Evolutionary conservation across 2,329 filamentous ascomycete genomes (phyloP).

Genomic region (Botrytis elliptica): DNA sequence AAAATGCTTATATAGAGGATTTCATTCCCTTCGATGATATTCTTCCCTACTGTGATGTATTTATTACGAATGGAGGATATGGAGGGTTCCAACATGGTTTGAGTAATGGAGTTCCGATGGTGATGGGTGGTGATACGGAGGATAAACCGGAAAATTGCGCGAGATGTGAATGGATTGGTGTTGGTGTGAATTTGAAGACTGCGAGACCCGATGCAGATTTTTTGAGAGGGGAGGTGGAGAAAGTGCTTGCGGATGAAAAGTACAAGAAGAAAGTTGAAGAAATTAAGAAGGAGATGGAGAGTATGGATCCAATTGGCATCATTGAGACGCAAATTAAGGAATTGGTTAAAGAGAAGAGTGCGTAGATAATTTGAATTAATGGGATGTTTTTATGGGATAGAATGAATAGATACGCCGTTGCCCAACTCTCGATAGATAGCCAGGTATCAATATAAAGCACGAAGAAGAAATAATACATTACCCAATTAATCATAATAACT

Average conservation of each 20-base stretch:
- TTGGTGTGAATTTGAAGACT: neutral
- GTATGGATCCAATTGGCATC: neutral
- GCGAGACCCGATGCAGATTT: neutral
- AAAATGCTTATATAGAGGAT: conserved; percentile 38
- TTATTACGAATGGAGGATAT: conserved; percentile 42
- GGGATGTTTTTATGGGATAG: neutral
- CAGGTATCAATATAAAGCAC: neutral
- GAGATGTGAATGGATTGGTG: neutral
- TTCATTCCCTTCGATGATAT: conserved; percentile 42
- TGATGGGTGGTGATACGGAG: conserved; percentile 38
- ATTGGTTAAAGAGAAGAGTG: neutral
- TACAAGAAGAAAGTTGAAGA: neutral
- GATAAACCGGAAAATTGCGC: conserved; percentile 38
- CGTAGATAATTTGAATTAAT: neutral
- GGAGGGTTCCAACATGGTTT: conserved; percentile 40
- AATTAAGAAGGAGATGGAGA: neutral
- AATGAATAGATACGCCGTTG: neutral
- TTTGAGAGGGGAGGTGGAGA: neutral
- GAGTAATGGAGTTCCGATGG: conserved; percentile 38
- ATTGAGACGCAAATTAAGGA: neutral
- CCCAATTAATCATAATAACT: neutral
- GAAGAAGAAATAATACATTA: neutral
- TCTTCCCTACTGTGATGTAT: conserved; percentile 39
- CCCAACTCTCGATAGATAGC: neutral
- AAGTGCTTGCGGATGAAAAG: neutral